Base-by-base conservation (phyloP, 2,329 filamentous ascomycete genomes). In the Pestalotiopsis sp. region DNA sequence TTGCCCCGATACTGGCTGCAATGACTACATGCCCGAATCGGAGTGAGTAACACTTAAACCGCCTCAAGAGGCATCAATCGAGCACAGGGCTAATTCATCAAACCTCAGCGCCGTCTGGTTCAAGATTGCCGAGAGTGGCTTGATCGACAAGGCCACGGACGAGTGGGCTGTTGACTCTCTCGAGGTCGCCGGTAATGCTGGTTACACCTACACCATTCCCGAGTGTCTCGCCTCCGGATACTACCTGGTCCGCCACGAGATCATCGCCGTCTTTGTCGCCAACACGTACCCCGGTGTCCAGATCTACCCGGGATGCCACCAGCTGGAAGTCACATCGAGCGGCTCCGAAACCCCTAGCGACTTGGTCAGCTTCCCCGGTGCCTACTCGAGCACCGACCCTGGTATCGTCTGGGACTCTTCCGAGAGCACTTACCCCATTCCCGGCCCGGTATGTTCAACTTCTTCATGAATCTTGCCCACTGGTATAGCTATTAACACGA, bases 161-260 rank as follows among this genome's bases (percentile, higher is more conserved):
- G 82, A 74, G 52, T 87, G 86, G 86, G 85, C 77, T 57, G 76
- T 82, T 76, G 81, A 78, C 14, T 74, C 80, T 1, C 77, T 86
- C 11, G 85, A 85, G 80, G 79, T 78, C 14, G 74, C 79, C 7
- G 82, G 80, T 38, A 83, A 82, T 70, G 73, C 77, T 1, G 80
- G 81, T 3, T 81, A 83, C 69, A 79, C 79, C 57, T 88, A 88
- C 80, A 86, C 82, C 23, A 85, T 89, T 71, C 87, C 87, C 4
- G 78, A 79, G 20, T 87, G 84, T 77, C 80, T 89, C 57, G 64
- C 64, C 20, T 57, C 64, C 3, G 64, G 87, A 1, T 86, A 86
- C 80, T 88, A 89, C 76, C 84, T 89, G 67, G 86, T 89, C 27
- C 85, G 87, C 63, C 87, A 89, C 73, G 87, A 89, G 76, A 83